Evolutionary conservation across 805 yeast species (phyloP), one percentile per base, ranked within the genome.

Genomic region (Barnettozyma populi): DNA sequence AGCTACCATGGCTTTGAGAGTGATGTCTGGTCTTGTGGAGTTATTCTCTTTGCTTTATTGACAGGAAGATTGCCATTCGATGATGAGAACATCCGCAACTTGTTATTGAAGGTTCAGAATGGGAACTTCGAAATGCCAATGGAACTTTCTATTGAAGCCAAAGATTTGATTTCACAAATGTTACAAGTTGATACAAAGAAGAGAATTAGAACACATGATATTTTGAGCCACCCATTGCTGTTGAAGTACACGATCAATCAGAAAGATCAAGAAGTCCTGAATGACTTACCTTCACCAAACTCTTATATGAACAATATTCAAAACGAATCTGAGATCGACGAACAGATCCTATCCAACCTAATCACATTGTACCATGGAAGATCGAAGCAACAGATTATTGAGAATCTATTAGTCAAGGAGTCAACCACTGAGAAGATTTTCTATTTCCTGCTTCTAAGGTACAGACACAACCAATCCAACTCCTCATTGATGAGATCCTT

Each of bases 21-120:
- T 51, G 95, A 86, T 67, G 84, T 86, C 36, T 86, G 95, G 95
- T 84, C 92, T 6, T 86, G 94, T 68, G 95, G 95, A 61, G 86
- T 86, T 39, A 85, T 86, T 40, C 68, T 86, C 43, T 86, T 84
- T 68, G 94, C 94, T 5, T 67, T 86, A 42, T 66, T 86, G 48
- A 84, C 92, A 2, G 95, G 95, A 4, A 82, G 86, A 68, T 69
- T 86, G 52, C 95, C 95, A 8, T 86, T 86, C 60, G 92, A 86
- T 62, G 94, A 86, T 65, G 88, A 85, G 52, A 84, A 83, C 58
- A 85, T 86, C 57, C 76, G 89, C 62, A 79, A 76, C 53, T 64
- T 86, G 48, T 65, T 86, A 45, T 61, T 84, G 49, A 86, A 86
- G 64, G 95, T 86, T 24, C 94, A 86, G 64, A 75, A 81, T 29